phyloP scores from a whole-genome alignment of 768 basidiomycete species.

The Gautieria morchelliformis region DNA sequence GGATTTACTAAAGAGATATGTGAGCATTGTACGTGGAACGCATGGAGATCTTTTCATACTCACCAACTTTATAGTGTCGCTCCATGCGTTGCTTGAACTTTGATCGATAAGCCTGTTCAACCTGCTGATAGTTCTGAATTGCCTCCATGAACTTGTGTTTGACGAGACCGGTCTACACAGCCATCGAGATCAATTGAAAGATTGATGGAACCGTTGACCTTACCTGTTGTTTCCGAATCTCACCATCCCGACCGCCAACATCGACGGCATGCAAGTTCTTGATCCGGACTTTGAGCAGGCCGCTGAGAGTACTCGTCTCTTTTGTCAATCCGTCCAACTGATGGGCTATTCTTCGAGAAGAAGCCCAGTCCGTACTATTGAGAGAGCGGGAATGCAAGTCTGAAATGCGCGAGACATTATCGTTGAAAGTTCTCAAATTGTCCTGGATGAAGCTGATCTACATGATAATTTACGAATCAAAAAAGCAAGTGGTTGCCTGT shows the following conservation, averaged over 20 bases:
- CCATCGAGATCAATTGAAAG: background rate
- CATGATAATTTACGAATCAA: background rate
- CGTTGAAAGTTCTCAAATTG: slow-evolving; percentile 53
- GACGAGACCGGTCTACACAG: slow-evolving; percentile 44
- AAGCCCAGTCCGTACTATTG: slow-evolving; percentile 66
- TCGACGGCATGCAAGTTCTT: slow-evolving; percentile 50
- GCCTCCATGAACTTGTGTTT: slow-evolving; percentile 67
- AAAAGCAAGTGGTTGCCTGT: background rate
- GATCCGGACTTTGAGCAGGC: slow-evolving; percentile 49
- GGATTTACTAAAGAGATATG: slow-evolving; percentile 55
- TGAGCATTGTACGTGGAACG: background rate
- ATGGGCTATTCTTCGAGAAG: slow-evolving; percentile 47
- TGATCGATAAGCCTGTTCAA: slow-evolving; percentile 60
- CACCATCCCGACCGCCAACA: slow-evolving; percentile 51
- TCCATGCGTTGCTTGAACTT: slow-evolving; percentile 60
- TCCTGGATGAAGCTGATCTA: slow-evolving; percentile 76
- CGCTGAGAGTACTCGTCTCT: slow-evolving; percentile 52
- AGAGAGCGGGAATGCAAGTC: slow-evolving; percentile 71
- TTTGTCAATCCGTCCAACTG: slow-evolving; percentile 48
- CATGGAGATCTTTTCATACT: slow-evolving; percentile 10
- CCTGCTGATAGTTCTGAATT: slow-evolving; percentile 67
- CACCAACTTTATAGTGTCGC: slow-evolving; percentile 72
- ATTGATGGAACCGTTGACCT: slow-evolving; percentile 4
- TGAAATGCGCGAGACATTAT: slow-evolving; percentile 57
- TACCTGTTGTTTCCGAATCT: slow-evolving; percentile 72